Base-by-base conservation (phyloP, 148 eudicot genomes). In the Arctostaphylos glauca region DNA sequence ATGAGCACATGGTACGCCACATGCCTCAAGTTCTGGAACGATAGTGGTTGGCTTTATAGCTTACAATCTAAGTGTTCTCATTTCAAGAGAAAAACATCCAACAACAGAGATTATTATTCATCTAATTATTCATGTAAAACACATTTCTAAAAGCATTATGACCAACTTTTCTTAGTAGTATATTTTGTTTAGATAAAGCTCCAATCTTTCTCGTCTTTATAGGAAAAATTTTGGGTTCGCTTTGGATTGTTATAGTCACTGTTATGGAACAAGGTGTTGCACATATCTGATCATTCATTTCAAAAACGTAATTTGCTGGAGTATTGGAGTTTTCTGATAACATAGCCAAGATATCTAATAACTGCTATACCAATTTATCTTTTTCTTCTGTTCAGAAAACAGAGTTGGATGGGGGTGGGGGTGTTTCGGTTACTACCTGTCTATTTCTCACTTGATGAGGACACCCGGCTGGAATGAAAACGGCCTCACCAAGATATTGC, bases 391-490 rank as follows among this genome's bases (percentile, higher is more conserved):
- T 58, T 58, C 5, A 58, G 16, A 58, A 19, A 58, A 31, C 44
- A 12, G 18, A 13, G 16, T 25, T 10, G 72, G 58, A 10, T 31
- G 58, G 58, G 44, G 46, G 38, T 25, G 13, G 6, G 38, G 46
- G 72, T 14, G 46, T 12, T 25, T 14, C 44, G 43, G 41, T 48
- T 18, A 46, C 23, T 73, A 95, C 98, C 88, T 89, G 87, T 85
- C 92, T 91, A 84, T 95, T 95, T 84, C 98, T 87, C 87, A 95
- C 97, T 94, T 95, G 98, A 89, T 95, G 98, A 10, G 98, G 96
- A 77, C 97, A 95, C 10, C 97, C 97, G 6, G 94, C 98, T 52
- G 97, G 98, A 78, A 95, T 91, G 81, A 95, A 91, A 74, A 95
- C 96, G 55, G 98, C 97, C 85, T 95, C 97, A 13, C 97, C 98